Evolutionary conservation across 2,329 filamentous ascomycete species (phyloP).

Genomic region (Aspergillus awamori): DNA sequence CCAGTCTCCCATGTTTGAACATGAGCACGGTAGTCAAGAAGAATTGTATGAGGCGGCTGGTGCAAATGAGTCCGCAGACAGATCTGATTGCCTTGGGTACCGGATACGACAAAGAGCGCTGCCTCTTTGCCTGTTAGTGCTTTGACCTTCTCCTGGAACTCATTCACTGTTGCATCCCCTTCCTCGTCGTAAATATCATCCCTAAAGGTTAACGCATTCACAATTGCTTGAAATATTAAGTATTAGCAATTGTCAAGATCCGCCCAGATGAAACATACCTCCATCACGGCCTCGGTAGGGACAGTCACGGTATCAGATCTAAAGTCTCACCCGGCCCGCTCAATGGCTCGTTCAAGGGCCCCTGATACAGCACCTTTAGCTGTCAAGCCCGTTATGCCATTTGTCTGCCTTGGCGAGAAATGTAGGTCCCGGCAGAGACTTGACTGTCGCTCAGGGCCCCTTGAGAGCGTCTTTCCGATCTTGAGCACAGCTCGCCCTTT

Average conservation of each 20-base stretch:
- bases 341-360: background rate
- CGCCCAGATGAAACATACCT: background rate
- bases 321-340: slow-evolving; percentile 23
- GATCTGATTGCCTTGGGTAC: slow-evolving; percentile 48
- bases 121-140: slow-evolving; percentile 38
- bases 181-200: slow-evolving; percentile 40
- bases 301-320: slow-evolving; percentile 33
- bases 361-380: background rate
- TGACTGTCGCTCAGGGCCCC: background rate
- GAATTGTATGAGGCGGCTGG: slow-evolving; percentile 39
- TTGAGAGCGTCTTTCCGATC: background rate
- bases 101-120: slow-evolving; percentile 38
- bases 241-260: background rate
- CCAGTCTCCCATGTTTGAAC: slow-evolving; percentile 37
- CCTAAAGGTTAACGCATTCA: slow-evolving; percentile 32
- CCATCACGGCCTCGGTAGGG: slow-evolving; percentile 31
- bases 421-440: background rate
- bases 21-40: slow-evolving; percentile 39
- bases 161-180: slow-evolving; percentile 28
- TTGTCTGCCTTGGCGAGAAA: background rate
- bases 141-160: slow-evolving; percentile 35
- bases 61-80: slow-evolving; percentile 36
- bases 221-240: background rate
- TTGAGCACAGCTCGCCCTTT: background rate
- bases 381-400: background rate